These are phyloP conservation scores for Hymenoscyphus salicellus DNA, from an alignment of 2,329 filamentous ascomycete species.

Conservation along the genomic window DNA sequence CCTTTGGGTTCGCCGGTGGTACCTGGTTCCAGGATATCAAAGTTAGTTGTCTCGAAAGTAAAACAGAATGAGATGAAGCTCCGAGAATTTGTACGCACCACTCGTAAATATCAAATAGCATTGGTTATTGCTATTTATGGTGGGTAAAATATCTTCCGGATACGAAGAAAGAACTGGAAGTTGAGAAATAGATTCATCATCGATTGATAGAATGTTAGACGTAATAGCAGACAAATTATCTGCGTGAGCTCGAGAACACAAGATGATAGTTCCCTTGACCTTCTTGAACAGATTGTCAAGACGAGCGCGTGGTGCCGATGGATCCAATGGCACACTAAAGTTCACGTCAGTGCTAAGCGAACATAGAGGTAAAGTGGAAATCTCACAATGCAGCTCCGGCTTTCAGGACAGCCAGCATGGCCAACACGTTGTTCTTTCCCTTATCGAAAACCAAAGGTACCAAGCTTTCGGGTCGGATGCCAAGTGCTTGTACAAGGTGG, in stretches of 20 bases:
- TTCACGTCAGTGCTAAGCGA: background rate
- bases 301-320: slow-evolving; percentile 29
- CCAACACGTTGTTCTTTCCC: slow-evolving; percentile 26
- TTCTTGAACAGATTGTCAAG: slow-evolving; percentile 20
- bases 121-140: background rate
- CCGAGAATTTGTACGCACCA: background rate
- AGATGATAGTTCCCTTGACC: slow-evolving; percentile 12
- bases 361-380: background rate
- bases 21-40: slow-evolving; percentile 11
- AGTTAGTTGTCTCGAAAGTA: too few species aligned
- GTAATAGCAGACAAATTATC: slow-evolving; percentile 5
- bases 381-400: slow-evolving; percentile 28
- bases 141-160: background rate
- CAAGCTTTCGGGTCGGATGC: slow-evolving; percentile 16
- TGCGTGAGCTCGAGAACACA: slow-evolving; percentile 12
- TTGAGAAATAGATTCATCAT: background rate
- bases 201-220: background rate
- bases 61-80: too few species aligned
- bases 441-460: slow-evolving; percentile 27
- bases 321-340: slow-evolving; percentile 34
- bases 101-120: background rate
- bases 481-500: background rate
- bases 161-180: background rate
- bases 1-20: slow-evolving; percentile 31
- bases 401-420: slow-evolving; percentile 32